phyloP scores from a whole-genome alignment of 768 basidiomycete species.

The Cystofilobasidium ferigula region DNA sequence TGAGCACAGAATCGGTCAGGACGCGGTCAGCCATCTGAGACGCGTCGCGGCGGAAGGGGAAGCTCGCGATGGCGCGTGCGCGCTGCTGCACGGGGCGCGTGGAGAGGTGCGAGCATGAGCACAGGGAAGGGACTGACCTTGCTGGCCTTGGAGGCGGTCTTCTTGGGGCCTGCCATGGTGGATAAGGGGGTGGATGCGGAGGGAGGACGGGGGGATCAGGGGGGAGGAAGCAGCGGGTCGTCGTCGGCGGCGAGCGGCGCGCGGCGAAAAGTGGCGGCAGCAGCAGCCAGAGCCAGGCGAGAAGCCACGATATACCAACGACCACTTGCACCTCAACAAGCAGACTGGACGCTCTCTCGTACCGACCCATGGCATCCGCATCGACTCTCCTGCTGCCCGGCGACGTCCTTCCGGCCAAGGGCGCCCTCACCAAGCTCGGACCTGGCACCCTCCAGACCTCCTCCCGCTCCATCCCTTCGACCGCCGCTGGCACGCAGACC shows the following conservation, averaged over 20 bases:
- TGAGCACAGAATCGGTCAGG: not conserved
- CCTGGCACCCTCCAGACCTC: conserved; percentile 25
- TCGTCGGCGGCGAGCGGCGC: no score
- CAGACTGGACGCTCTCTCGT: not conserved
- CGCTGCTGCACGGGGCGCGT: no score
- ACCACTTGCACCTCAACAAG: not conserved
- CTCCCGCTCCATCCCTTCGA: conserved; percentile 7
- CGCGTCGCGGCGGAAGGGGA: not conserved
- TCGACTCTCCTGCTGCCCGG: conserved; percentile 19
- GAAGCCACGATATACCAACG: no score
- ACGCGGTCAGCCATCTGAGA: not conserved
- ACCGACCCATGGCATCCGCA: not conserved
- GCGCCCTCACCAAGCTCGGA: conserved; percentile 19
- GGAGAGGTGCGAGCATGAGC: not conserved
- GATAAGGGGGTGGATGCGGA: not conserved
- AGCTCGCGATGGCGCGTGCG: not conserved
- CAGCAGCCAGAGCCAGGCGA: no score
- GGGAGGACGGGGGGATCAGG: not conserved
- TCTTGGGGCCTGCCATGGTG: not conserved
- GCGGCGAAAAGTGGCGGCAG: no score
- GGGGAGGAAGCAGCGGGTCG: not conserved
- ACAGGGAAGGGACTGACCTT: not conserved
- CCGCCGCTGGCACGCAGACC: not conserved
- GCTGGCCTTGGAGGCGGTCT: not conserved
- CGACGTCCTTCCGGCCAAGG: conserved; percentile 11